Evolutionary conservation across 345 rosid genomes (phyloP), one percentile per base, ranked within the genome.

Genomic region (Gossypioides kirkii): DNA sequence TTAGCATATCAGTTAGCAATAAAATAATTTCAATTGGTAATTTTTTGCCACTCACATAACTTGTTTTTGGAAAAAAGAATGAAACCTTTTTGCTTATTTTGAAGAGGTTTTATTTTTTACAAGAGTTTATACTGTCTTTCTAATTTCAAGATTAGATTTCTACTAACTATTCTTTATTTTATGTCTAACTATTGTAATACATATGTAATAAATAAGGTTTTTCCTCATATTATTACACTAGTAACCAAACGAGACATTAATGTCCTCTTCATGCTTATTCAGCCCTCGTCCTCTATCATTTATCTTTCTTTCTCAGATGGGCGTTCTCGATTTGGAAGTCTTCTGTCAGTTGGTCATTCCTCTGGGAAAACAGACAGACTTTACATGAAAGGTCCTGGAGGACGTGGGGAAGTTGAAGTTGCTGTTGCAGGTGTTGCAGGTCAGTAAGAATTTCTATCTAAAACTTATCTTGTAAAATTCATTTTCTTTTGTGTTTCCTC

Each of bases 341-440:
- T 96, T 71, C 86, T 92, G 77, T 87, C 91, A 43, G 81, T 90
- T 8, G 93, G 94, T 50, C 87, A 87, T 65, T 82, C 89, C 73
- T 77, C 87, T 60, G 89, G 91, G 36, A 93, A 96, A 90, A 80
- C 96, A 52, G 98, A 93, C 77, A 82, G 89, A 72, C 88, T 93
- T 42, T 93, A 84, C 84, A 96, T 96, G 99, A 93, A 79, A 77
- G 99, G 98, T 75, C 99, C 97, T 25, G 98, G 97, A 81, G 99
- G 99, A 77, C 90, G 92, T 71, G 99, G 99, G 75, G 97, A 93
- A 83, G 99, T 96, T 70, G 98, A 96, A 86, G 98, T 90, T 46
- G 96, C 99, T 70, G 98, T 96, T 77, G 87, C 99, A 82, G 93
- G 98, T 69, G 92, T 96, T 80, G 79, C 86, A 45, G 97, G 98